Conservation (phyloP, 805 yeast genomes). For the Zygosaccharomyces bisporus region DNA sequence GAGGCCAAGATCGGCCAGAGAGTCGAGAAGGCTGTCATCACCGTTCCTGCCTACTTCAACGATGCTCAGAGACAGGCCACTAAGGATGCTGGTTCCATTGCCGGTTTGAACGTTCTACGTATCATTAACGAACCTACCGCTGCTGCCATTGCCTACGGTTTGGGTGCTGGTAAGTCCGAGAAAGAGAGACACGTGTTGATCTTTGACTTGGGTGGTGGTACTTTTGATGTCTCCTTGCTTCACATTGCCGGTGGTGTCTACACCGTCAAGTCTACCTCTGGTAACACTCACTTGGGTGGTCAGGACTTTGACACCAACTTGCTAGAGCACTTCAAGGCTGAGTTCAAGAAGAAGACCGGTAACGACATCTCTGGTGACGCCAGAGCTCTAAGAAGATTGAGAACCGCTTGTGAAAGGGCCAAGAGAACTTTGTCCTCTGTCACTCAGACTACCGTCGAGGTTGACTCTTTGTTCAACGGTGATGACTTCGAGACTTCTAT, state of each 20-base stretch:
- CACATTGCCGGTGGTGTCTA: constrained; percentile 94
- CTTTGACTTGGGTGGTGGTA: constrained; percentile 98
- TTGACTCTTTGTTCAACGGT: constrained; percentile 93
- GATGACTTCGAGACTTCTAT: constrained; percentile 90
- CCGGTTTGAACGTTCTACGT: constrained; percentile 74
- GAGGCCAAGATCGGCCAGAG: constrained; percentile 69
- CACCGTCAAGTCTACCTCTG: constrained; percentile 97
- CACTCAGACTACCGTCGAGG: constrained; percentile 93
- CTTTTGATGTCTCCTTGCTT: constrained; percentile 92
- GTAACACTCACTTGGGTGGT: constrained; percentile 99
- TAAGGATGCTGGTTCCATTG: constrained; percentile 77
- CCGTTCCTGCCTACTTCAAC: constrained; percentile 79
- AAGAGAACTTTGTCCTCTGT: constrained; percentile 97
- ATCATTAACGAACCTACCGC: constrained; percentile 86
- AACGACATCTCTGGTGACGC: constrained; percentile 84
- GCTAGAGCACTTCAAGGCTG: constrained; percentile 87
- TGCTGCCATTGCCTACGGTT: constrained; percentile 98
- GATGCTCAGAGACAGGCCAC: constrained; percentile 81
- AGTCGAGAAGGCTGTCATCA: constrained; percentile 71
- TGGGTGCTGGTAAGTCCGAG: constrained; percentile 81
- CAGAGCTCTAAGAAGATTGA: constrained; percentile 95
- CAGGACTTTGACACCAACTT: constrained; percentile 98
- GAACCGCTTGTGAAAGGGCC: constrained; percentile 99
- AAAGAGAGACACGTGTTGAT: constrained; percentile 85
- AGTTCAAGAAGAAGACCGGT: constrained; percentile 94